Percentiles rank a stretch among this genome's conserved stretches.
These are phyloP conservation scores for Stevia rebaudiana DNA, from an alignment of 140 eudicot species.

Conservation along the genomic window DNA sequence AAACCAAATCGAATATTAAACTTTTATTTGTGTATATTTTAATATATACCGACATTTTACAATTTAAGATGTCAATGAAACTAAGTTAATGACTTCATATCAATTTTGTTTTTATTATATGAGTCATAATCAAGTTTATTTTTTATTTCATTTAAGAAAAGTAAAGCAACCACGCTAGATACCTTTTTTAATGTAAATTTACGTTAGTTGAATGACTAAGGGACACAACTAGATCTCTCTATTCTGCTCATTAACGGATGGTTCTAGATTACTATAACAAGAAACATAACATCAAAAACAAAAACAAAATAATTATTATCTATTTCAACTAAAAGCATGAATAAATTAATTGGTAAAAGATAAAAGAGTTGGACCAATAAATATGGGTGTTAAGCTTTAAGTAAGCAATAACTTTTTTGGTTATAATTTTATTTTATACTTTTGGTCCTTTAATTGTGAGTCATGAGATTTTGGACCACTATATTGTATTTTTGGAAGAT, in stretches of 20 bases:
- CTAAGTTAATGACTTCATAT: too few relatives aligned
- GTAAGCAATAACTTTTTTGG: slow-evolving; percentile 23
- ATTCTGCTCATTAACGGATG: not conserved
- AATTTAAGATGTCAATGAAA: too few relatives aligned
- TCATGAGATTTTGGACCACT: slow-evolving; percentile 33
- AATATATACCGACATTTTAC: not conserved
- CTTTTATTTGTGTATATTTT: not conserved
- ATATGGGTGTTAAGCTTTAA: slow-evolving; percentile 22
- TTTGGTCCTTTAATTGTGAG: slow-evolving; percentile 20
- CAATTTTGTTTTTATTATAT: too few relatives aligned
- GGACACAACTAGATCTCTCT: not conserved
- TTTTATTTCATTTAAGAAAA: too few relatives aligned
- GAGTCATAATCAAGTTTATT: too few relatives aligned
- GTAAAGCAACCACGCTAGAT: not conserved
- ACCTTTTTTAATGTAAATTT: not conserved
- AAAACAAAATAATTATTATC: not conserved
- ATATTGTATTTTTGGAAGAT: slow-evolving; percentile 6
- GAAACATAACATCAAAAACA: not conserved
- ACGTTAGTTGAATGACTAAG: not conserved
- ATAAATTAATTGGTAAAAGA: not conserved
- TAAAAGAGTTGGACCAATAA: slow-evolving; percentile 23
- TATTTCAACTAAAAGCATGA: not conserved
- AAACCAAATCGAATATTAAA: slow-evolving; percentile 17
- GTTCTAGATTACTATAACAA: not conserved
- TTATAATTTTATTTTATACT: slow-evolving; percentile 11